Base-by-base conservation (phyloP, 2,329 filamentous ascomycete species). In the Colletotrichum acutatum region DNA sequence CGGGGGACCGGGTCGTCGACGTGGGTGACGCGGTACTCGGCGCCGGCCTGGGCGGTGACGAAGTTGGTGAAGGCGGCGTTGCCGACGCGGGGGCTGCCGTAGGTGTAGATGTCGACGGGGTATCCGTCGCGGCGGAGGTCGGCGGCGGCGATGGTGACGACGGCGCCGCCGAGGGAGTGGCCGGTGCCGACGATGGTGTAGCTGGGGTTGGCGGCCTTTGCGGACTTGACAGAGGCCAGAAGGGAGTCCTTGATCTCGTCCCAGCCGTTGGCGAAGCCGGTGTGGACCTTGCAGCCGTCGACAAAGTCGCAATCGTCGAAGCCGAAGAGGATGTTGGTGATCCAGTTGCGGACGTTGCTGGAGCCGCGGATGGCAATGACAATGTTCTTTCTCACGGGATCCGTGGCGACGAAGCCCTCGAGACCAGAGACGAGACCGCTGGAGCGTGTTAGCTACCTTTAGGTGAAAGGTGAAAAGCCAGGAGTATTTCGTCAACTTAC, bases 121-220 rank as follows among this genome's bases (percentile, higher is more conserved):
- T 82, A 81, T 54, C 87, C 89, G 11, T 79, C 77, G 6, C 80
- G 79, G 59, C 91, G 87, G 24, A 93, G 82, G 75, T 89, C 85
- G 0, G 86, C 89, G 0, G 86, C 89, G 0, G 86, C 91, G 5
- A 94, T 79, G 7, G 88, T 90, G 52, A 88, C 90, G 2, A 94
- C 83, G 7, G 91, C 91, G 30, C 85, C 92, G 60, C 92, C 92
- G 4, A 94, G 88, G 11, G 90, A 92, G 83, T 94, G 92, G 46
- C 92, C 93, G 0, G 91, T 90, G n/a, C 87, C 80, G 22, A 92
- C 79, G 78, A 93, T 78, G 58, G 80, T 80, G 83, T 87, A 92
- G 60, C 72, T 74, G 1, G 90, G 89, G 81, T 90, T 81, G 32
- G 83, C 79, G 1, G 78, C 77, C 53, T 78, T 79, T 3, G 89